These are phyloP conservation scores for Phytopythium delawarense DNA, from an alignment of 352 stramenopile genomes.

Conservation along the genomic window DNA sequence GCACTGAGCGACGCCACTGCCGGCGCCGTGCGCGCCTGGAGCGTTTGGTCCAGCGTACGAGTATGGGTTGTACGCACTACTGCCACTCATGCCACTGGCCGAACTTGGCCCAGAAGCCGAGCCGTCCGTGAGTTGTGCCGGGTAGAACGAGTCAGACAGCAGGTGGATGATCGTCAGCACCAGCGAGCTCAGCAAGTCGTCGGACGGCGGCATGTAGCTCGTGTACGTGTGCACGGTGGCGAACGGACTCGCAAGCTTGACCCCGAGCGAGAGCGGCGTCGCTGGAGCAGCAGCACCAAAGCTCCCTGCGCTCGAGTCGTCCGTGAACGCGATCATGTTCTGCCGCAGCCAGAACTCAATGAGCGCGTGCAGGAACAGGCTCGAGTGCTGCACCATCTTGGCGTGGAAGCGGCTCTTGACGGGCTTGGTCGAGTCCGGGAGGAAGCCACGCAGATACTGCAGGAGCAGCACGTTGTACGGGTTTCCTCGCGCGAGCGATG, in stretches of 20 bases:
- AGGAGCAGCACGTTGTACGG: slow-evolving; percentile 84
- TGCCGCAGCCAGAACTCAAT: slow-evolving; percentile 89
- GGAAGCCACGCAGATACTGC: slow-evolving; percentile 77
- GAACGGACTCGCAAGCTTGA: slow-evolving; percentile 58
- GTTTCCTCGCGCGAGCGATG: slow-evolving; percentile 59
- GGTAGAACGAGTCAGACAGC: slow-evolving; percentile 78
- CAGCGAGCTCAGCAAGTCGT: slow-evolving; percentile 79
- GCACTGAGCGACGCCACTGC: slow-evolving; percentile 23
- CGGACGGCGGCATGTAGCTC: slow-evolving; percentile 80
- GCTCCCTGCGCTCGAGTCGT: slow-evolving; percentile 29
- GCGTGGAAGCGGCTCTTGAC: slow-evolving; percentile 74
- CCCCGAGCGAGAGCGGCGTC: slow-evolving; percentile 7
- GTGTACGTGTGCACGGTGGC: slow-evolving; percentile 75
- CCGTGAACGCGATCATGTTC: slow-evolving; percentile 81
- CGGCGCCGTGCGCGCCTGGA: not conserved
- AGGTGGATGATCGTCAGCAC: slow-evolving; percentile 81
- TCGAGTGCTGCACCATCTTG: slow-evolving; percentile 74
- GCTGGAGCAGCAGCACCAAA: slow-evolving; percentile 7
- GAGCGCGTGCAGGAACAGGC: slow-evolving; percentile 80
- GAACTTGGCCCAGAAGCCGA: slow-evolving; percentile 5
- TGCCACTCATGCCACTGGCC: slow-evolving; percentile 14
- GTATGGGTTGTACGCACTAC: not conserved
- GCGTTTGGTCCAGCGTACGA: not conserved
- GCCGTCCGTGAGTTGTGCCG: slow-evolving; percentile 35
- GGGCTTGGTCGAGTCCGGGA: slow-evolving; percentile 53